Evolutionary conservation across 2,329 filamentous ascomycete species (phyloP).

Genomic region (Lachnellula cervina): DNA sequence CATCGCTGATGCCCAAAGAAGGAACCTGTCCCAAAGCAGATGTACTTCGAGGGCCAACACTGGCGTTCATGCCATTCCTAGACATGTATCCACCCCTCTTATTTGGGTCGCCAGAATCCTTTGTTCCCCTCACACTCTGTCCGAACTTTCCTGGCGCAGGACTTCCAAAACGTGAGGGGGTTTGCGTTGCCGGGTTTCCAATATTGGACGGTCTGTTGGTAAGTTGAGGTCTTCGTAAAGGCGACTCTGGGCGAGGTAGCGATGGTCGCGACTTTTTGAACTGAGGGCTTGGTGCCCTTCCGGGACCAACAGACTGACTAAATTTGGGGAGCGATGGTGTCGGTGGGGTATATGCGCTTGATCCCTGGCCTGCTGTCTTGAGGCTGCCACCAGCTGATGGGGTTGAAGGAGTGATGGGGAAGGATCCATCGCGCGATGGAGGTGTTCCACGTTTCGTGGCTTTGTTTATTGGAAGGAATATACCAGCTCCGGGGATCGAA

Average conservation of each 20-base stretch:
- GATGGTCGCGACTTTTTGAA: conserved; percentile 71
- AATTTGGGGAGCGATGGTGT: conserved; percentile 70
- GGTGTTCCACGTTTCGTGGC: conserved; percentile 63
- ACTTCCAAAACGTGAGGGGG: conserved; percentile 56
- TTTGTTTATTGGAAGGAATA: conserved; percentile 86
- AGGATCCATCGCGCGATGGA: conserved; percentile 46
- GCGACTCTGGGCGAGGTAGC: conserved; percentile 83
- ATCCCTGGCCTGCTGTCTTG: conserved; percentile 38
- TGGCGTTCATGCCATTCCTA: conserved; percentile 45
- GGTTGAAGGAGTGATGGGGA: conserved; percentile 66
- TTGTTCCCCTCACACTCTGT: conserved; percentile 55
- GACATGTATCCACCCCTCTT: conserved; percentile 43
- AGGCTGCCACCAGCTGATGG: conserved; percentile 49
- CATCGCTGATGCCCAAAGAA: conserved; percentile 45
- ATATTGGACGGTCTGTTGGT: conserved; percentile 50
- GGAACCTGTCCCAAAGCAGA: conserved; percentile 51
- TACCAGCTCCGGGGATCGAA: conserved; percentile 72
- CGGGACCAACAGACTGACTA: conserved; percentile 80
- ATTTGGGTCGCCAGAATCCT: conserved; percentile 52
- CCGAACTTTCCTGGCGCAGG: conserved; percentile 59
- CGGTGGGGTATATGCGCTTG: conserved; percentile 58
- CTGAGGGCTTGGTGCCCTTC: conserved; percentile 61
- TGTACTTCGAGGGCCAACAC: conserved; percentile 51
- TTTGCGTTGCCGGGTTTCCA: conserved; percentile 46
- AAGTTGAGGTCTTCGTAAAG: conserved; percentile 62